phyloP scores from a whole-genome alignment of 2,329 filamentous ascomycete species.

The Pestalotiopsis sp. region DNA sequence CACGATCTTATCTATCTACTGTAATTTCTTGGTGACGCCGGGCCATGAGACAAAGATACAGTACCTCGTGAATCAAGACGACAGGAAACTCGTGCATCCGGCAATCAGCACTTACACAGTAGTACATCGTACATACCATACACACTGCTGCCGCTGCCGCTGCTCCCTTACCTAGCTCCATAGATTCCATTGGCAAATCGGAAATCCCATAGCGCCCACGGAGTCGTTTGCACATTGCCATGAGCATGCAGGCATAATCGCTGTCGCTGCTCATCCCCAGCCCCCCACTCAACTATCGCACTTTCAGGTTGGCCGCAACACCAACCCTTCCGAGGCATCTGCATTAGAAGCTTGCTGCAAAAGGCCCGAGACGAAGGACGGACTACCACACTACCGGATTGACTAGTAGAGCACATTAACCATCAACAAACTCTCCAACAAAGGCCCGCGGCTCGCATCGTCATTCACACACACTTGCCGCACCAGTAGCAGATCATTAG shows the following conservation, averaged over 20 bases:
- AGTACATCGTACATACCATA: background rate
- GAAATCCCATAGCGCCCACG: constrained; percentile 13
- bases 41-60: background rate
- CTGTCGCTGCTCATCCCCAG: background rate
- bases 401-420: background rate
- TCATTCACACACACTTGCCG: background rate
- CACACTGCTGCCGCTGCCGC: background rate
- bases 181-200: constrained; percentile 11
- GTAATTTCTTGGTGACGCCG: background rate
- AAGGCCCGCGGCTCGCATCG: background rate
- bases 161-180: background rate
- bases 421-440: background rate
- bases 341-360: constrained; percentile 11
- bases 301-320: background rate
- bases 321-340: constrained; percentile 1
- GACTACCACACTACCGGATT: background rate
- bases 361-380: constrained; percentile 12
- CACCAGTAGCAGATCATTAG: background rate
- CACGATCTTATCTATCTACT: background rate
- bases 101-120: background rate
- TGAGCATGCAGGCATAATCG: background rate
- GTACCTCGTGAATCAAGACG: background rate
- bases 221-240: constrained; percentile 9
- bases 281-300: background rate
- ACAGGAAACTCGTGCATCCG: background rate